These are phyloP conservation scores for Flaveria trinervia DNA, from an alignment of 129 eudicot species.

Conservation along the genomic window DNA sequence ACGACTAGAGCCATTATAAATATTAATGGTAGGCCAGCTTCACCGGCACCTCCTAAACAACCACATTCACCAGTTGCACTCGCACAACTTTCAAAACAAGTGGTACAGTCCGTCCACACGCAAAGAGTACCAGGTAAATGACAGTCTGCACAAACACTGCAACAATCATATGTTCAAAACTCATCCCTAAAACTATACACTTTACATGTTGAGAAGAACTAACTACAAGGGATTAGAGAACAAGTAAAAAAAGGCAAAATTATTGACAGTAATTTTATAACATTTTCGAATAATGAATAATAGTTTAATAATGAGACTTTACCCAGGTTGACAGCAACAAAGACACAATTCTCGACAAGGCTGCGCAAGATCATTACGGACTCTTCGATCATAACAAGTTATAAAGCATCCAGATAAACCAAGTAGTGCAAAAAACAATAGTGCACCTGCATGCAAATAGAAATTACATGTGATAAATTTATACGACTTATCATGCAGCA, in stretches of 20 bases:
- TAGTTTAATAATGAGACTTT: conserved; percentile 12
- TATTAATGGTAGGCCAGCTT: conserved; percentile 90
- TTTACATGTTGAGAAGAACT: background rate
- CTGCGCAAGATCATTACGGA: conserved; percentile 93
- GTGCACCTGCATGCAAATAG: conserved; percentile 66
- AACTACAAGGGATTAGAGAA: background rate
- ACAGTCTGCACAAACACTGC: conserved; percentile 95
- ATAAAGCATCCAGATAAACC: conserved; percentile 96
- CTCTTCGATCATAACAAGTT: conserved; percentile 96
- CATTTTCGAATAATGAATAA: background rate
- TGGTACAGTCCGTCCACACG: conserved; percentile 95
- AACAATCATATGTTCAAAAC: conserved; percentile 18
- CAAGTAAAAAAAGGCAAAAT: background rate
- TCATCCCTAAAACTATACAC: background rate
- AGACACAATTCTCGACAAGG: conserved; percentile 96
- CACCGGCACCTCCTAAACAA: conserved; percentile 98
- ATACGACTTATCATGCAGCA: background rate
- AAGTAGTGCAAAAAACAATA: conserved; percentile 86
- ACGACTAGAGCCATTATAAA: conserved; percentile 83
- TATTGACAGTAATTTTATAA: background rate
- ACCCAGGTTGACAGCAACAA: conserved; percentile 99
- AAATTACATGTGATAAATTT: conserved; percentile 8
- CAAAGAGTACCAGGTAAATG: conserved; percentile 97
- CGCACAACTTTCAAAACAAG: conserved; percentile 88
- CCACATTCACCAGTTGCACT: conserved; percentile 88